A percentile compares a stretch with the other conserved stretches of the same genome.
These are phyloP conservation scores for Cornus florida DNA, from an alignment of 148 eudicot species.

Conservation along the genomic window DNA sequence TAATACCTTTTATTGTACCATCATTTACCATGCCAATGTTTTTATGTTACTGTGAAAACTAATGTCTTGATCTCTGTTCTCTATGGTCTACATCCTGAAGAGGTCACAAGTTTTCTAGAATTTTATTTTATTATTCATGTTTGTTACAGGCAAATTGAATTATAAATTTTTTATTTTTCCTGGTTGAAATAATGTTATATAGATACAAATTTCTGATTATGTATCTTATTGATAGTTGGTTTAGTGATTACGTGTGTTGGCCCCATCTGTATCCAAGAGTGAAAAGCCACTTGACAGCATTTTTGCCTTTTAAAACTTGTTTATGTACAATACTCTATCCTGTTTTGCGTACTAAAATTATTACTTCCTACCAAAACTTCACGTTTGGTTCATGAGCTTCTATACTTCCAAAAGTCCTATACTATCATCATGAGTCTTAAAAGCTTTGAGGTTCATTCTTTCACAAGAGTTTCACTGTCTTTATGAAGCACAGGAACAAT, in stretches of 20 bases:
- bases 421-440: neutral
- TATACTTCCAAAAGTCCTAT: neutral
- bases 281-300: too few relatives aligned
- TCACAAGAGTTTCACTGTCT: slow-evolving; percentile 2
- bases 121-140: neutral
- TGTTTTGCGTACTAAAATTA: neutral
- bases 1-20: neutral
- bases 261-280: neutral
- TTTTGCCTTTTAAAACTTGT: neutral
- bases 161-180: neutral
- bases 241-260: neutral
- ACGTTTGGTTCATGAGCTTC: neutral
- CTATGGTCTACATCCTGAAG: neutral
- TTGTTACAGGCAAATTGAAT: neutral
- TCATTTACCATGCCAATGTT: neutral
- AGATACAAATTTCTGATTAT: neutral
- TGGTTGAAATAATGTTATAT: too few relatives aligned
- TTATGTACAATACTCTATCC: neutral
- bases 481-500: slow-evolving; percentile 31
- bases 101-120: neutral
- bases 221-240: neutral
- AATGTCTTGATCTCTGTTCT: neutral
- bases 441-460: neutral
- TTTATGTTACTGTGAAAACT: neutral
- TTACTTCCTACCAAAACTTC: neutral